Percentiles rank a stretch among this genome's conserved stretches.
phyloP scores from a whole-genome alignment of 306 rosid species.

The Begonia masoniana region DNA sequence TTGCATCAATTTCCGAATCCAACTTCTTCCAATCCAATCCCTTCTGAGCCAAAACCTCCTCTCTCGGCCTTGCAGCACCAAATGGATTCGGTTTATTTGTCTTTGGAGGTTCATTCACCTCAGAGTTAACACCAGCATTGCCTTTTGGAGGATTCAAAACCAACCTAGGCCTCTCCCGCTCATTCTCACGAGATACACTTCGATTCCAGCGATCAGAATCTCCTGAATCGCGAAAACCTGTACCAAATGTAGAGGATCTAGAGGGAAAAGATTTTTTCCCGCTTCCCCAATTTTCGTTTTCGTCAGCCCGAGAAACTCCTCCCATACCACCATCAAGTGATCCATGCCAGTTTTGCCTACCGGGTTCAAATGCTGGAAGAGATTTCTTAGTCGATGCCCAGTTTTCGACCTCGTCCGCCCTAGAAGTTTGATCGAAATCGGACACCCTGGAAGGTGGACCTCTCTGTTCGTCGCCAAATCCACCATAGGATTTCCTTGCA shows the following conservation, averaged over 20 bases:
- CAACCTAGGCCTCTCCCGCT: constrained; percentile 62
- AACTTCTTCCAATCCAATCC: constrained; percentile 88
- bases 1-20: constrained; percentile 73
- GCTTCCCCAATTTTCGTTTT: constrained; percentile 61
- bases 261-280: constrained; percentile 41
- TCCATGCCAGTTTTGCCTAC: constrained; percentile 49
- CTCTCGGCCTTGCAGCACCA: constrained; percentile 87
- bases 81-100: constrained; percentile 63
- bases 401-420: constrained; percentile 94
- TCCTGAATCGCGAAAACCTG: constrained; percentile 50
- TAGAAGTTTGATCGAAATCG: constrained; percentile 68
- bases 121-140: constrained; percentile 9
- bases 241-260: constrained; percentile 62
- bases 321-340: constrained; percentile 35
- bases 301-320: constrained; percentile 63
- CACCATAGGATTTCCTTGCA: constrained; percentile 60
- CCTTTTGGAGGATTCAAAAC: constrained; percentile 60
- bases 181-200: constrained; percentile 24
- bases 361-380: constrained; percentile 51
- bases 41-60: constrained; percentile 83
- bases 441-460: constrained; percentile 64
- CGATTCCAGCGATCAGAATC: constrained; percentile 75
- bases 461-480: constrained; percentile 87
- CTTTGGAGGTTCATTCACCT: constrained; percentile 28
- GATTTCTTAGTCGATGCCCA: constrained; percentile 63